Evolutionary conservation across 1,284 basidiomycete species (phyloP).

Genomic region (Gomphus bonarii): DNA sequence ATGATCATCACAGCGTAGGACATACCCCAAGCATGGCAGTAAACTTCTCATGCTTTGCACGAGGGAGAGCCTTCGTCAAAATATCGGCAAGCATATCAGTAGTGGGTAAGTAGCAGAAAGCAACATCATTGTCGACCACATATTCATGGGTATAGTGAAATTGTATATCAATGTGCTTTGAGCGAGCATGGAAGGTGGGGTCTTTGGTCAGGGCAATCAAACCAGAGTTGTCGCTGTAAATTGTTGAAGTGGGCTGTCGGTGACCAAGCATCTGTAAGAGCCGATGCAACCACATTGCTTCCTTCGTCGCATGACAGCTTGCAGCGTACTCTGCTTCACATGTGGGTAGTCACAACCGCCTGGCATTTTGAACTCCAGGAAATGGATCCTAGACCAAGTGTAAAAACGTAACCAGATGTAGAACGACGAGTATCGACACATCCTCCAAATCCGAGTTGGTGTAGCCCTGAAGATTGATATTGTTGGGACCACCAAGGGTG

Average conservation of each 20-base stretch:
- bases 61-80: background rate
- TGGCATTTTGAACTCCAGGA: constrained; percentile 28
- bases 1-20: too few species aligned
- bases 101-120: background rate
- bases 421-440: too few species aligned
- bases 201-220: constrained; percentile 25
- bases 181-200: constrained; percentile 19
- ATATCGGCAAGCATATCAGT: background rate
- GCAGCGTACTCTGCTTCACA: constrained; percentile 22
- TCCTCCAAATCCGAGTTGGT: too few species aligned
- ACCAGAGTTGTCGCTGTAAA: constrained; percentile 26
- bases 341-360: too few species aligned
- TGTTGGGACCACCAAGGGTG: too few species aligned
- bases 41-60: too few species aligned
- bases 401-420: constrained; percentile 24
- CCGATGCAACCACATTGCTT: constrained; percentile 25
- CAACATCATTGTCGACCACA: background rate
- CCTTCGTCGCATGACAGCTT: too few species aligned
- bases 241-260: constrained; percentile 12
- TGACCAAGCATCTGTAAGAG: constrained; percentile 19
- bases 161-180: constrained; percentile 32
- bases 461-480: too few species aligned
- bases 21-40: too few species aligned
- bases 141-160: constrained; percentile 25
- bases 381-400: constrained; percentile 21